These are phyloP conservation scores for Eutrema salsugineum DNA, from an alignment of 441 rosid genomes.

Conservation along the genomic window DNA sequence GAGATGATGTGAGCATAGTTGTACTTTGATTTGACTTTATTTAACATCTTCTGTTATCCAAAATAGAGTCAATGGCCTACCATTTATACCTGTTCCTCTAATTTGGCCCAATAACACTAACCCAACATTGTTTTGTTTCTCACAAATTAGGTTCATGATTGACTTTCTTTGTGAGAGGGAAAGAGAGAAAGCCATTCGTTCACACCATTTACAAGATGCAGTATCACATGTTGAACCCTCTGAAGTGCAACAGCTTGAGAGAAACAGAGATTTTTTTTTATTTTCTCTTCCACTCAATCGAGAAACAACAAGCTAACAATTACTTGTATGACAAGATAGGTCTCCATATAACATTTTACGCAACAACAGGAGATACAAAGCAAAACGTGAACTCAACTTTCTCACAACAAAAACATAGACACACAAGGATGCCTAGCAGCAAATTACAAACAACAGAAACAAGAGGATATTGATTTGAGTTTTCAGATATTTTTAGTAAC, in stretches of 20 bases:
- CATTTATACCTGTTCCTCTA: not conserved
- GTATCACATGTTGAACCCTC: not conserved
- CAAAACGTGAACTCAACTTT: not conserved
- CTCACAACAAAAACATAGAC: not conserved
- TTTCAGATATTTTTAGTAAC: not conserved
- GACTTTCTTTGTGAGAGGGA: not conserved
- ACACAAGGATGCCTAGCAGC: not conserved
- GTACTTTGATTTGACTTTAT: not conserved
- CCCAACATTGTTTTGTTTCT: not conserved
- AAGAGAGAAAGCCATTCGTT: slow-evolving; percentile 9
- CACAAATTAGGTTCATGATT: slow-evolving; percentile 3
- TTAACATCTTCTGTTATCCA: not conserved
- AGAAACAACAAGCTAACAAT: not conserved
- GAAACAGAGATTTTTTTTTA: not conserved
- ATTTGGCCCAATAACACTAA: not conserved
- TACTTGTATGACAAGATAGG: not conserved
- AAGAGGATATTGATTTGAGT: not conserved
- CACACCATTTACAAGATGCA: slow-evolving; percentile 13
- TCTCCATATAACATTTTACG: not conserved
- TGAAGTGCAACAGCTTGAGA: not conserved
- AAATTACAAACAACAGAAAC: not conserved
- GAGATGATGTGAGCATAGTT: slow-evolving; percentile 7
- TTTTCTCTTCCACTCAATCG: not conserved
- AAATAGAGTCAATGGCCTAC: not conserved
- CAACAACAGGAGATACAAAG: not conserved